Percentiles rank a stretch among this genome's conserved stretches.
phyloP scores from a whole-genome alignment of 768 basidiomycete genomes.

The Wakefieldia striispora region DNA sequence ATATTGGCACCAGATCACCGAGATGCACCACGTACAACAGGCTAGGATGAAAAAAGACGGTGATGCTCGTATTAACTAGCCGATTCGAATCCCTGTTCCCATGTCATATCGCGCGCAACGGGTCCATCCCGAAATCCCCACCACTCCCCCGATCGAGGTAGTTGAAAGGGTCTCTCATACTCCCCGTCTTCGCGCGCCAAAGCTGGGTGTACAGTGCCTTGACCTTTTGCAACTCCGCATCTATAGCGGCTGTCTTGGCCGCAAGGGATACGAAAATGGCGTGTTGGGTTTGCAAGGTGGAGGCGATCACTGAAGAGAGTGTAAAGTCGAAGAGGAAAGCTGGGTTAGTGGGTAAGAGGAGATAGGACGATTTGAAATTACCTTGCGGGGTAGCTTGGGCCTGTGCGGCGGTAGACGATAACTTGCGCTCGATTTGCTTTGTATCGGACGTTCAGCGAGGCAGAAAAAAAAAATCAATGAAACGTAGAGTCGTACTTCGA shows the following conservation, averaged over 20 bases:
- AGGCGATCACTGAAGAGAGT: slow-evolving; percentile 54
- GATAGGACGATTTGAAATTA: slow-evolving; percentile 29
- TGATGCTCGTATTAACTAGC: too few species aligned
- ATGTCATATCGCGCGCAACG: slow-evolving; percentile 21
- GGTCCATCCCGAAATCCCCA: slow-evolving; percentile 45
- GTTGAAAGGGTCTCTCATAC: slow-evolving; percentile 81
- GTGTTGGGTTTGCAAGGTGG: slow-evolving; percentile 80
- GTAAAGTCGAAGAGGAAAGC: background rate
- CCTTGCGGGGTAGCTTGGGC: slow-evolving; percentile 75
- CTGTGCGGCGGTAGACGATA: slow-evolving; percentile 64
- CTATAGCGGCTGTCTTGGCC: slow-evolving; percentile 71
- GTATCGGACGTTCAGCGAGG: background rate
- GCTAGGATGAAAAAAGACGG: background rate
- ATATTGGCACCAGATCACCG: too few species aligned
- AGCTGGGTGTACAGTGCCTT: slow-evolving; percentile 73
- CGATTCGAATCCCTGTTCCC: background rate
- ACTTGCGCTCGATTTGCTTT: slow-evolving; percentile 70
- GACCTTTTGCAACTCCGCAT: slow-evolving; percentile 74
- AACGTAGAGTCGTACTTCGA: slow-evolving; percentile 52
- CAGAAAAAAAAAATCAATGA: background rate
- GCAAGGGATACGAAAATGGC: slow-evolving; percentile 75
- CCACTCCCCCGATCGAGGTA: slow-evolving; percentile 39
- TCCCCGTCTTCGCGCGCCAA: slow-evolving; percentile 79
- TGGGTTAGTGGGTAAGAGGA: background rate
- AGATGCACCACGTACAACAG: too few species aligned